Percentiles rank a stretch among this genome's conserved stretches.
Evolutionary conservation across 2,329 filamentous ascomycete species (phyloP).

Genomic region (Penicillium janthinellum): DNA sequence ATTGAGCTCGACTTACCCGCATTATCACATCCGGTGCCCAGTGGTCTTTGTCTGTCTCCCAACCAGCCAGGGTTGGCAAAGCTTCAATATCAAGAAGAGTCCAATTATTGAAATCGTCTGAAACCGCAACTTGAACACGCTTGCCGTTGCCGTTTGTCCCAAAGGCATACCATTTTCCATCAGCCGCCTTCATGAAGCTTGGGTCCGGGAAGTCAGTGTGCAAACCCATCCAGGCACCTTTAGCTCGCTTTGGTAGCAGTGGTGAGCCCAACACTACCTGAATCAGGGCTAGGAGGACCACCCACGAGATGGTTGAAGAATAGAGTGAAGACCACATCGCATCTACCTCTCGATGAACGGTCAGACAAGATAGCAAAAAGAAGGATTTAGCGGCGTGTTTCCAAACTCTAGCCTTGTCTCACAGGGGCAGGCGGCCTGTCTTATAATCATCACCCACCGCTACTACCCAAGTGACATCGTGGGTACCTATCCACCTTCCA

Average conservation of each 20-base stretch:
- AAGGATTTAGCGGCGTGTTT: background rate
- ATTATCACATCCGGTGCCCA: constrained; percentile 65
- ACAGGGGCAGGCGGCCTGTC: constrained; percentile 1
- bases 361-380: background rate
- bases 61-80: constrained; percentile 55
- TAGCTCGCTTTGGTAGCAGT: constrained; percentile 18
- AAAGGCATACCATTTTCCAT: constrained; percentile 61
- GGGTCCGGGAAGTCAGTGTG: constrained; percentile 46
- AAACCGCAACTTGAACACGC: constrained; percentile 58
- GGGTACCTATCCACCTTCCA: background rate
- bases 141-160: constrained; percentile 55
- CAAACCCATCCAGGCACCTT: constrained; percentile 31
- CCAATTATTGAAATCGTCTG: constrained; percentile 51
- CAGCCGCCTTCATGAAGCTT: constrained; percentile 50
- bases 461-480: constrained; percentile 6
- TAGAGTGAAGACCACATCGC: constrained; percentile 10
- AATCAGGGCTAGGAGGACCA: constrained; percentile 14
- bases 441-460: constrained; percentile 18
- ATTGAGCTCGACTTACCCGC: constrained; percentile 36
- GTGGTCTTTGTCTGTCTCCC: constrained; percentile 57
- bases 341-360: background rate
- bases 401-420: background rate
- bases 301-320: constrained; percentile 9
- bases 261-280: constrained; percentile 23
- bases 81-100: constrained; percentile 56